Percentiles rank a stretch among this genome's conserved stretches.
phyloP scores from a whole-genome alignment of 306 rosid genomes.

The Quercus variabilis region DNA sequence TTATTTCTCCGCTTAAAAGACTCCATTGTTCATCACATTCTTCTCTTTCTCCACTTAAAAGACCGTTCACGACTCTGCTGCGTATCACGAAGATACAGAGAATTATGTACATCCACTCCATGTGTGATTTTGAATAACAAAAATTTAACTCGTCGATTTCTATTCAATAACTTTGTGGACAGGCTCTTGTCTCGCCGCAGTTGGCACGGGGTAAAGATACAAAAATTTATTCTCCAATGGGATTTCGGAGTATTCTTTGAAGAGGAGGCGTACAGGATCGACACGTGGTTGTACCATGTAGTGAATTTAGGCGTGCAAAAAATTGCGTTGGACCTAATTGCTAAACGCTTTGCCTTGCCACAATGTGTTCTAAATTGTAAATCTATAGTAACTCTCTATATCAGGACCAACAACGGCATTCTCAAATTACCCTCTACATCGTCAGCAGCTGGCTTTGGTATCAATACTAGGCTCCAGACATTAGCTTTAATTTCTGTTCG shows the following conservation, averaged over 20 bases:
- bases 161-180: not conserved
- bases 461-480: not conserved
- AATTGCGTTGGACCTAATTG: not conserved
- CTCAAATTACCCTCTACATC: not conserved
- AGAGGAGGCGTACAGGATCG: not conserved
- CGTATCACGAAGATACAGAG: not conserved
- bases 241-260: not conserved
- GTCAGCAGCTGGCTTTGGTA: too few species aligned
- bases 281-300: not conserved
- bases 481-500: not conserved
- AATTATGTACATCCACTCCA: not conserved
- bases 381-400: rapidly evolving
- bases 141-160: not conserved
- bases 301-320: not conserved
- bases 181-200: not conserved
- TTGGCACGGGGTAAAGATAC: not conserved
- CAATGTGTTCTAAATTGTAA: not conserved
- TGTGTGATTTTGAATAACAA: not conserved
- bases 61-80: not conserved
- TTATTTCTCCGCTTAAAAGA: too few species aligned
- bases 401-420: not conserved
- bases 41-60: not conserved
- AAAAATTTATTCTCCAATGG: not conserved
- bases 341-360: not conserved
- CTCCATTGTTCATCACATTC: not conserved